Base-by-base conservation (phyloP, 257 asterid species). In the Dorcoceras hygrometricum region DNA sequence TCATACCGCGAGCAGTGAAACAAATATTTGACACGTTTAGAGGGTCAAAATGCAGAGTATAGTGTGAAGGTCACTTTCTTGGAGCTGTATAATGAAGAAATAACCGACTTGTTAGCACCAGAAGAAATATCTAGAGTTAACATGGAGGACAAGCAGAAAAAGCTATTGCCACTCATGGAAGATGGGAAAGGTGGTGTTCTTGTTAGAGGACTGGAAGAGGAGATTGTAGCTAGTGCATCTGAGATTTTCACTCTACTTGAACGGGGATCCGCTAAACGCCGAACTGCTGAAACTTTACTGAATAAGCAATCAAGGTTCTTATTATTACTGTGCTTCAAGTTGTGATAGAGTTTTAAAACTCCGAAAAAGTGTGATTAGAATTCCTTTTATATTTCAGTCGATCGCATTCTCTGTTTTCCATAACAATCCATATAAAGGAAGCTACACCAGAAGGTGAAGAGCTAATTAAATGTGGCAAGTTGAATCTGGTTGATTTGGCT, bases 131-230 rank as follows among this genome's bases (percentile, higher is more conserved):
- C 95, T 39, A 87, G 79, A 77, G 75, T 79, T 74, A 68, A 82
- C 23, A 8, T 60, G 63, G 97, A 90, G 57, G 97, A 90, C 20
- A 90, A 87, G 74, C 95, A 86, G 85, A 90, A 84, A 81, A 90
- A 86, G 68, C 90, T 78, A 72, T 71, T 90, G 71, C 93, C 95
- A 50, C 88, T 90, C 22, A 88, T 90, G 95, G 96, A 90, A 76
- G 97, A 90, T 75, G 96, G 96, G 18, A 90, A 88, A 77, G 96
- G 97, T 22, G 97, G 96, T 27, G 97, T 88, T 72, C 87, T 90
- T 68, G 95, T 90, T 11, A 84, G 95, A 76, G 97, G 97, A 19
- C 80, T 90, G 0, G 97, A 90, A 69, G 96, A 90, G 74, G 96
- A 90, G 75, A 90, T 90, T 50, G 96, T 88, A 25, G 76, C 93